Conservation (phyloP, 163 green algal genomes). For the Coccomyxa subellipsoidea region DNA sequence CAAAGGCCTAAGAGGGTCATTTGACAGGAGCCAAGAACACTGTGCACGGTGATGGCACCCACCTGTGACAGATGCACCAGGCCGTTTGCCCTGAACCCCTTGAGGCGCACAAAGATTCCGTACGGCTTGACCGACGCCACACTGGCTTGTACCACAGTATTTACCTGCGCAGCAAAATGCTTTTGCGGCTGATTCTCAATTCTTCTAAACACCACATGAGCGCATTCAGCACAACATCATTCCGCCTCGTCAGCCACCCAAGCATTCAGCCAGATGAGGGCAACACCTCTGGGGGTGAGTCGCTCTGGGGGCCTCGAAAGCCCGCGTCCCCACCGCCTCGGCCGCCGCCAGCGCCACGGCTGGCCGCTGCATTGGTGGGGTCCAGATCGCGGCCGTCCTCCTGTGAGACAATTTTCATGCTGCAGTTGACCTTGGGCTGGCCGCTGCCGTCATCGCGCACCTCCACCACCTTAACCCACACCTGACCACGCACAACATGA, state of each 20-base stretch:
- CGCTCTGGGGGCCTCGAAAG: neutral
- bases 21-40: too few species aligned
- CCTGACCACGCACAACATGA: slow-evolving; percentile 24
- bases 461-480: slow-evolving; percentile 71
- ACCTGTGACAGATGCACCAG: slow-evolving; percentile 75
- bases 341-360: slow-evolving; percentile 17
- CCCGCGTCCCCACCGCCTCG: slow-evolving; percentile 15
- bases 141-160: slow-evolving; percentile 47
- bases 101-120: slow-evolving; percentile 78
- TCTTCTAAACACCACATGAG: too few species aligned
- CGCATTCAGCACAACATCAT: too few species aligned
- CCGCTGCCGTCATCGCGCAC: slow-evolving; percentile 46
- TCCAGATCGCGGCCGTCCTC: slow-evolving; percentile 64
- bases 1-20: too few species aligned
- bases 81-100: slow-evolving; percentile 65
- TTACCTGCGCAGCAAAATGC: slow-evolving; percentile 29
- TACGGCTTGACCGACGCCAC: slow-evolving; percentile 78
- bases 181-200: neutral
- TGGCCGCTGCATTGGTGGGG: slow-evolving; percentile 28
- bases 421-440: slow-evolving; percentile 32
- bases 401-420: slow-evolving; percentile 52
- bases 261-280: neutral
- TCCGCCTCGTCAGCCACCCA: too few species aligned
- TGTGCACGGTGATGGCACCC: slow-evolving; percentile 12
- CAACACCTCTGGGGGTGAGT: neutral